Percentiles rank a stretch among this genome's conserved stretches.
phyloP scores from a whole-genome alignment of 2,329 filamentous ascomycete genomes.

The Zasmidium citrigriseum region DNA sequence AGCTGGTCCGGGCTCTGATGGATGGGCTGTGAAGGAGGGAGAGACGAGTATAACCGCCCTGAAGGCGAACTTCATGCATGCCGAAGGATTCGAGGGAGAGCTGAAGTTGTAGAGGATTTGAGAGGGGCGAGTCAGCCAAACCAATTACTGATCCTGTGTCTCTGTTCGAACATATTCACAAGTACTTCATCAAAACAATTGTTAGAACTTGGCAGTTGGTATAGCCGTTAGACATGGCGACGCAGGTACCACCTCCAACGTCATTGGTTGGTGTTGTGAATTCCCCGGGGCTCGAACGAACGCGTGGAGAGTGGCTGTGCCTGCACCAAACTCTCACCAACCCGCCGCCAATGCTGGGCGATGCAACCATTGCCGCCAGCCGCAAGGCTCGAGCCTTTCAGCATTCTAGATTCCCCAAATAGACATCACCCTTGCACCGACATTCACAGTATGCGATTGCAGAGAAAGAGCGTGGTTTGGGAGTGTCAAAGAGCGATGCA shows the following conservation, averaged over 20 bases:
- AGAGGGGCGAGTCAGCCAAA: too few species aligned
- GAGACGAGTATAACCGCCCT: slow-evolving; percentile 88
- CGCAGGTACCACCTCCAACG: neutral
- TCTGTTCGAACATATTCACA: too few species aligned
- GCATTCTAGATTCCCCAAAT: neutral
- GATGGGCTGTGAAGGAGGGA: slow-evolving; percentile 86
- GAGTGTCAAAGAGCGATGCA: neutral
- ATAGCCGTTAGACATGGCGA: neutral
- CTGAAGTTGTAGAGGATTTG: slow-evolving; percentile 67
- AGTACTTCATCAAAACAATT: too few species aligned
- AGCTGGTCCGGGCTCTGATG: slow-evolving; percentile 79
- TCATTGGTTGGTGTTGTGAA: neutral
- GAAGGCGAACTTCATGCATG: slow-evolving; percentile 89
- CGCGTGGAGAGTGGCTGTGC: neutral
- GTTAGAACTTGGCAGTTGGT: too few species aligned
- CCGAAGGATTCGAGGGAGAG: slow-evolving; percentile 66
- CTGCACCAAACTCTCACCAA: neutral
- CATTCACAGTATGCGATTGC: neutral
- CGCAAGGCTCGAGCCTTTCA: neutral
- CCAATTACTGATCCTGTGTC: too few species aligned
- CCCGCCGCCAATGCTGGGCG: neutral
- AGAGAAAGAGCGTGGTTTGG: neutral
- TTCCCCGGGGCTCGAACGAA: too few species aligned
- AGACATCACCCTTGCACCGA: neutral
- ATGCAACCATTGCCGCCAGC: too few species aligned